These are phyloP conservation scores for Cyberlindnera americana DNA, from an alignment of 805 yeast genomes.

Conservation along the genomic window DNA sequence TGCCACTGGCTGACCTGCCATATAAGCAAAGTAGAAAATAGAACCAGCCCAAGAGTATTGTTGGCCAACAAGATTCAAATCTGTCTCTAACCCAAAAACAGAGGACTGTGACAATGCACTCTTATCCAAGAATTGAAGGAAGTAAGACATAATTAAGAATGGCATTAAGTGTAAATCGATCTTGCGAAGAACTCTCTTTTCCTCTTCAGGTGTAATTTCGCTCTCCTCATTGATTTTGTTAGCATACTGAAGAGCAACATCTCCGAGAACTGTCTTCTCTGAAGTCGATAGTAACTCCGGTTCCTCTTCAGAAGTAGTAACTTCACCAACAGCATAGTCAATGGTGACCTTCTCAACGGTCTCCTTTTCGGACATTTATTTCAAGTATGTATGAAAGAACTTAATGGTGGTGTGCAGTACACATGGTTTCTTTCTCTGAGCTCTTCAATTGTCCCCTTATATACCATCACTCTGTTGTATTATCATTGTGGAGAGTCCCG, in stretches of 20 bases:
- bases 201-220: conserved; percentile 7
- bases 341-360: neutral
- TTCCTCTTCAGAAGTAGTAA: neutral
- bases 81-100: conserved; percentile 30
- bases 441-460: neutral
- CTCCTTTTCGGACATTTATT: conserved; percentile 1
- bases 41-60: conserved; percentile 8
- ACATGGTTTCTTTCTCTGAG: too few species aligned
- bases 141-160: conserved; percentile 42
- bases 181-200: conserved; percentile 15
- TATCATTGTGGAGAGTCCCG: too few species aligned
- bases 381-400: neutral
- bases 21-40: conserved; percentile 8
- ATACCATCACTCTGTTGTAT: neutral
- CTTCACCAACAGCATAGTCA: conserved; percentile 1
- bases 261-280: conserved; percentile 2
- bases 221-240: neutral
- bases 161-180: conserved; percentile 33
- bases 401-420: neutral
- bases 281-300: neutral
- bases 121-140: conserved; percentile 56
- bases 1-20: conserved; percentile 3
- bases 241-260: conserved; percentile 4
- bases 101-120: conserved; percentile 45
- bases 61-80: neutral